Evolutionary conservation across 495 filamentous ascomycete genomes (phyloP).

Genomic region (Bombardia bombarda): DNA sequence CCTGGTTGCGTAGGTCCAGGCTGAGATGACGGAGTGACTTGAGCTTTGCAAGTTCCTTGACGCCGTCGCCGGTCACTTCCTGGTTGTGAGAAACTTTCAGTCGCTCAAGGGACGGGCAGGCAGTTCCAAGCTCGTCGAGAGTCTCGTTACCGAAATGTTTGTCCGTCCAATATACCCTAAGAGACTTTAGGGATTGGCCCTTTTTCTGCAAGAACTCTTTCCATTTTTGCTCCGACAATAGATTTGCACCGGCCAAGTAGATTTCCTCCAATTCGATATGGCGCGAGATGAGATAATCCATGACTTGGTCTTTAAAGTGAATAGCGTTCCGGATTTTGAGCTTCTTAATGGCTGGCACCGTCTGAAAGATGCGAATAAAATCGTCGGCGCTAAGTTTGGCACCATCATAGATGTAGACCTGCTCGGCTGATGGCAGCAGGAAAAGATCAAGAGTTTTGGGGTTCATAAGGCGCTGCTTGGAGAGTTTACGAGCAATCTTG

Average conservation of each 20-base stretch:
- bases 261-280: constrained; percentile 51
- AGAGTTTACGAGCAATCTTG: constrained; percentile 71
- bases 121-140: constrained; percentile 40
- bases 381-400: constrained; percentile 67
- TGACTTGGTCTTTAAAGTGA: constrained; percentile 74
- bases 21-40: constrained; percentile 61
- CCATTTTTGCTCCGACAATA: constrained; percentile 68
- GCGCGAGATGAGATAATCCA: constrained; percentile 71
- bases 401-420: constrained; percentile 72
- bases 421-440: constrained; percentile 55
- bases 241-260: constrained; percentile 69
- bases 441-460: constrained; percentile 67
- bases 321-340: constrained; percentile 73
- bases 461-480: constrained; percentile 67
- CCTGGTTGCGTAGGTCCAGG: constrained; percentile 50
- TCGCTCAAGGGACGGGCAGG: constrained; percentile 56
- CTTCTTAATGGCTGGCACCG: constrained; percentile 55
- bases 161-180: constrained; percentile 70
- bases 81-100: constrained; percentile 63
- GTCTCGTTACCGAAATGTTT: constrained; percentile 51
- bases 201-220: constrained; percentile 51
- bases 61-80: constrained; percentile 34
- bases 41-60: constrained; percentile 48
- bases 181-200: constrained; percentile 52
- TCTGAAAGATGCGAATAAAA: constrained; percentile 72